These are phyloP conservation scores for Mucor irregularis DNA, from an alignment of 371 early-diverging fungal genomes.

Conservation along the genomic window DNA sequence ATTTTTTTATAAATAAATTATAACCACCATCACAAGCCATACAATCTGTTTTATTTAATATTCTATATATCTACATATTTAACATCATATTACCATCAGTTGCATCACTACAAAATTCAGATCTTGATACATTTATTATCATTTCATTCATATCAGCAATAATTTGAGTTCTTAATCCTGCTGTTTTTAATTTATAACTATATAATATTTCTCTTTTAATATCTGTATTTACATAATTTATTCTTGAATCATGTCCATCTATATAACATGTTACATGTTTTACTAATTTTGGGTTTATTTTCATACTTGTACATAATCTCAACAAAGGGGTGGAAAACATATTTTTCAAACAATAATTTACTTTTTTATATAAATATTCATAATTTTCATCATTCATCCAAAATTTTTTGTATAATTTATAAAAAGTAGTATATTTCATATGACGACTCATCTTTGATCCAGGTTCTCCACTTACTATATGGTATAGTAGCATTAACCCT, in stretches of 20 bases:
- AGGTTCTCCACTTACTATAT: background rate
- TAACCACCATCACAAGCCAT: constrained; percentile 7
- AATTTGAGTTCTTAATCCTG: constrained; percentile 9
- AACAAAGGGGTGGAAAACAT: constrained; percentile 1
- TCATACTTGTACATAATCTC: background rate
- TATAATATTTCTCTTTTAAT: background rate
- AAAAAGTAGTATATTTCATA: constrained; percentile 6
- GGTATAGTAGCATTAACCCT: constrained; percentile 7
- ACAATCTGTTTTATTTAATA: background rate
- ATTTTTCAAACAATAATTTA: constrained; percentile 1
- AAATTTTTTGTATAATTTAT: constrained; percentile 17
- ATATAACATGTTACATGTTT: constrained; percentile 7
- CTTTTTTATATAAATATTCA: constrained; percentile 6
- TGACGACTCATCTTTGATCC: background rate
- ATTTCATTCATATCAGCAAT: constrained; percentile 7
- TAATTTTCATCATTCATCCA: background rate
- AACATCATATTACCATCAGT: constrained; percentile 15
- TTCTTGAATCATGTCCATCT: constrained; percentile 19
- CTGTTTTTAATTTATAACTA: constrained; percentile 7
- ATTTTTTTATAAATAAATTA: constrained; percentile 2
- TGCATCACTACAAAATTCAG: background rate
- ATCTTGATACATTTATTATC: background rate
- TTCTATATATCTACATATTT: constrained; percentile 12
- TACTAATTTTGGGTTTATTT: constrained; percentile 2
- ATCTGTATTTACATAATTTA: constrained; percentile 2